A percentile compares a stretch with the other conserved stretches of the same genome.
Evolutionary conservation across 495 filamentous ascomycete species (phyloP).

Genomic region (Penicillium soppii): DNA sequence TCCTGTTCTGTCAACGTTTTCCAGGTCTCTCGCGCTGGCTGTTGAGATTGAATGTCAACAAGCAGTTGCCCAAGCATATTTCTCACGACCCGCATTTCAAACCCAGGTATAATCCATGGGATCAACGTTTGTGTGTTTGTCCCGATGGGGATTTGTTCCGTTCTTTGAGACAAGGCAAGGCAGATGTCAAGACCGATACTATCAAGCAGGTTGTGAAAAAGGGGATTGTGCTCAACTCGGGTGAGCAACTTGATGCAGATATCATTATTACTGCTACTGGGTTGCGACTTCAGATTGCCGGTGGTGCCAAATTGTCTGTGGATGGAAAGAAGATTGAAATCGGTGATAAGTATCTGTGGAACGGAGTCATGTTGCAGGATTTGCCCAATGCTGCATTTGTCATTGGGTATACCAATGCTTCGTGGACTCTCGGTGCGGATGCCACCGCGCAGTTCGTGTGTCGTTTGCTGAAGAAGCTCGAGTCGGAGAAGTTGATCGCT

Average conservation of each 20-base stretch:
- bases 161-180: slow-evolving; percentile 55
- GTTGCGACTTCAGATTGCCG: slow-evolving; percentile 56
- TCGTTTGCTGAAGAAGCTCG: slow-evolving; percentile 44
- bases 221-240: slow-evolving; percentile 57
- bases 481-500: slow-evolving; percentile 35
- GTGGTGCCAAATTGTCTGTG: slow-evolving; percentile 48
- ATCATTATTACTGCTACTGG: slow-evolving; percentile 78
- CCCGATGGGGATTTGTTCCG: slow-evolving; percentile 74
- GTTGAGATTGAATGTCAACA: slow-evolving; percentile 39
- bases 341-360: slow-evolving; percentile 53
- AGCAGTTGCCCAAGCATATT: slow-evolving; percentile 54
- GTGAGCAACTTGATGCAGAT: slow-evolving; percentile 60
- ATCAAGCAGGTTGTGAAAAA: slow-evolving; percentile 63
- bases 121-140: slow-evolving; percentile 70
- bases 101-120: slow-evolving; percentile 69
- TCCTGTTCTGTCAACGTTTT: slow-evolving; percentile 55
- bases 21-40: slow-evolving; percentile 49
- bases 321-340: slow-evolving; percentile 53
- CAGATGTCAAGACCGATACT: slow-evolving; percentile 63
- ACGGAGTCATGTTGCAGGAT: slow-evolving; percentile 59
- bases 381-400: slow-evolving; percentile 57
- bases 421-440: slow-evolving; percentile 62
- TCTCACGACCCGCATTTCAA: slow-evolving; percentile 67
- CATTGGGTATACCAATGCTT: slow-evolving; percentile 57
- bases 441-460: slow-evolving; percentile 46